These are phyloP conservation scores for Hepatocystis sp. DNA, from an alignment of 169 alveolate genomes.

Conservation along the genomic window DNA sequence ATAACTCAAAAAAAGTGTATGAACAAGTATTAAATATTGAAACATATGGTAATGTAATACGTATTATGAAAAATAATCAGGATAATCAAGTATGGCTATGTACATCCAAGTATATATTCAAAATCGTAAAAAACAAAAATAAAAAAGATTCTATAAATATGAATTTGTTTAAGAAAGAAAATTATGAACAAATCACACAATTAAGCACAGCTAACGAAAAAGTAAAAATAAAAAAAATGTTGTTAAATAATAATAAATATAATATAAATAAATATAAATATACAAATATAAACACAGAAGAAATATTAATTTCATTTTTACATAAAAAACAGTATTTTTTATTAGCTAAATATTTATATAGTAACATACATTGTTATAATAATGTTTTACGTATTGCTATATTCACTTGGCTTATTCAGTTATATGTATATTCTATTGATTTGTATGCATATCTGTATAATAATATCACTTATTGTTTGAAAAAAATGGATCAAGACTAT, in stretches of 20 bases:
- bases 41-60: slow-evolving; percentile 64
- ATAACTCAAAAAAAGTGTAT: slow-evolving; percentile 50
- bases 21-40: slow-evolving; percentile 53
- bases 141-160: slow-evolving; percentile 12
- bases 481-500: too few relatives aligned
- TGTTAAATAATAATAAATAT: slow-evolving; percentile 63
- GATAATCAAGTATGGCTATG: slow-evolving; percentile 73
- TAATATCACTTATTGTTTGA: too few relatives aligned
- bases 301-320: slow-evolving; percentile 55
- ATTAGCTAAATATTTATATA: slow-evolving; percentile 29
- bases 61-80: slow-evolving; percentile 54
- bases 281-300: slow-evolving; percentile 40
- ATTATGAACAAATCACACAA: slow-evolving; percentile 21
- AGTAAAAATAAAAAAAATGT: slow-evolving; percentile 29
- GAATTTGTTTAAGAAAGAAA: slow-evolving; percentile 20
- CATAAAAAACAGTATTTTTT: slow-evolving; percentile 68
- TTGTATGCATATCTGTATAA: slow-evolving; percentile 35
- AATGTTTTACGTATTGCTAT: slow-evolving; percentile 41
- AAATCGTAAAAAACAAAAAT: slow-evolving; percentile 38
- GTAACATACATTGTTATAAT: slow-evolving; percentile 47
- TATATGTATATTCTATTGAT: slow-evolving; percentile 48
- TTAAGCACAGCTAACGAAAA: slow-evolving; percentile 12
- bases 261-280: slow-evolving; percentile 64
- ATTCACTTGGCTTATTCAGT: slow-evolving; percentile 65
- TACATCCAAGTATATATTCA: slow-evolving; percentile 72